phyloP scores from a whole-genome alignment of 148 eudicot genomes.

The Fagopyrum homotropicum region DNA sequence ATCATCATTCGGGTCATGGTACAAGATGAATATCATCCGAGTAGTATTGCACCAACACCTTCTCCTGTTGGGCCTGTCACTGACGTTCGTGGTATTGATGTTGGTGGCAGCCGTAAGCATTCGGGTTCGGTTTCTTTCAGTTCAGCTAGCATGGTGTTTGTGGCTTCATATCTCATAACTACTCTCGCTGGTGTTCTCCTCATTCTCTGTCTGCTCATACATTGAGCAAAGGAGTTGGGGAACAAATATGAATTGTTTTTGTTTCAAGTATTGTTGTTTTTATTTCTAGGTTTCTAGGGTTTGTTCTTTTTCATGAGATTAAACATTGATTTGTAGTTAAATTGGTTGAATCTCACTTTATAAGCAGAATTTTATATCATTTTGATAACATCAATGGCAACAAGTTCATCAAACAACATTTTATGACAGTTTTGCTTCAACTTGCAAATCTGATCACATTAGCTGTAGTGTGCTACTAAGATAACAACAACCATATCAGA shows the following conservation, averaged over 20 bases:
- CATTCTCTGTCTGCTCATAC: conserved; percentile 34
- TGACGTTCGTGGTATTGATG: neutral
- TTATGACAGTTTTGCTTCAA: neutral
- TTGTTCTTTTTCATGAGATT: neutral
- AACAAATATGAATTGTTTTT: neutral
- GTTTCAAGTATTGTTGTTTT: neutral
- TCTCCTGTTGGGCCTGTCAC: neutral
- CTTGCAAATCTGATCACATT: neutral
- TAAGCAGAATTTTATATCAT: neutral
- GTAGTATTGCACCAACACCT: conserved; percentile 21
- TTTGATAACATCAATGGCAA: neutral
- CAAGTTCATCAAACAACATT: neutral
- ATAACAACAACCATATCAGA: too few relatives aligned
- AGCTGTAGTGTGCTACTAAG: too few relatives aligned
- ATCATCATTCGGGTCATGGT: conserved; percentile 61
- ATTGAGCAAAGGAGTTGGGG: conserved; percentile 6
- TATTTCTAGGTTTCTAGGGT: neutral
- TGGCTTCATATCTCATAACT: conserved; percentile 8
- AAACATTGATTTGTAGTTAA: neutral
- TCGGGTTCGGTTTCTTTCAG: conserved; percentile 8
- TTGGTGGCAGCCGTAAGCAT: neutral
- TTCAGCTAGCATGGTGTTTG: conserved; percentile 12
- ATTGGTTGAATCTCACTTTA: neutral
- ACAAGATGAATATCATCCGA: conserved; percentile 17
- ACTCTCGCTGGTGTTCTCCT: conserved; percentile 16